Conservation (phyloP, 179 eudicot genomes). For the Vitellaria paradoxa region DNA sequence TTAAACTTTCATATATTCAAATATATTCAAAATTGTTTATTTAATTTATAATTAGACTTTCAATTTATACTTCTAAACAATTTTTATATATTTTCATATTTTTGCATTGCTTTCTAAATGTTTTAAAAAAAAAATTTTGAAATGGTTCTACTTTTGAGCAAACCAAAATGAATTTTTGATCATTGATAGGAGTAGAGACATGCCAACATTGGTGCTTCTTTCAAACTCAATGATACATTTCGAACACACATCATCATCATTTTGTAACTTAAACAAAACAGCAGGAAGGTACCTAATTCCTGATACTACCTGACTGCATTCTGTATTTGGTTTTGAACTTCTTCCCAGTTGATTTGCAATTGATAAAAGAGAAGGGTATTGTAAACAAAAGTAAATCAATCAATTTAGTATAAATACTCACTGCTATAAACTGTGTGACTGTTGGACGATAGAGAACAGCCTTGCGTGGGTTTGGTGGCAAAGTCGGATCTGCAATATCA, state of each 20-base stretch:
- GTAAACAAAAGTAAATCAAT: not conserved
- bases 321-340: no score
- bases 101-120: no score
- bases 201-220: not conserved
- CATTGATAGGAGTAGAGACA: not conserved
- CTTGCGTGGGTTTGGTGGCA: slow-evolving; percentile 88
- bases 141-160: no score
- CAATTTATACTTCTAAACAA: no score
- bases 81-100: no score
- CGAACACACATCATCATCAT: not conserved
- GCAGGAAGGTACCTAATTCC: not conserved
- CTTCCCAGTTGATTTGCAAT: not conserved
- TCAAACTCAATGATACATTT: not conserved
- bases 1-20: no score
- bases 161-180: no score
- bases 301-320: not conserved
- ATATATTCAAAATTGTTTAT: no score
- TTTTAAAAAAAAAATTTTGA: no score
- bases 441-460: slow-evolving; percentile 81
- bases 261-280: not conserved
- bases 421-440: slow-evolving; percentile 70
- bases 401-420: slow-evolving; percentile 34
- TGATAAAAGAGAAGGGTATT: not conserved
- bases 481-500: slow-evolving; percentile 79
- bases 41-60: no score